Evolutionary conservation across 2,329 filamentous ascomycete genomes (phyloP).

Genomic region (Colletotrichum lupini): DNA sequence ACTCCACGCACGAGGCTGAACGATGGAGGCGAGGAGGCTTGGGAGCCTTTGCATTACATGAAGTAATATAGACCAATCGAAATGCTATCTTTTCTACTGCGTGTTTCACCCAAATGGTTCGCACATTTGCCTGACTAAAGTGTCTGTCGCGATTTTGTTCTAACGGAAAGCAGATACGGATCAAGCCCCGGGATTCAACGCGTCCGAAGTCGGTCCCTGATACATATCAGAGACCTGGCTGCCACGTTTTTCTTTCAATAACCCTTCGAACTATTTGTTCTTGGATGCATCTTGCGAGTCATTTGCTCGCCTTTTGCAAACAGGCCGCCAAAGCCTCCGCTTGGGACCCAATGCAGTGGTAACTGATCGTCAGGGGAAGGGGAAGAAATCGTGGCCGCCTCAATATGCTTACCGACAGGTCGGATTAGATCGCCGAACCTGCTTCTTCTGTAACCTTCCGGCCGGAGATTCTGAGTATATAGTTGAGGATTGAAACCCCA

Average conservation of each 20-base stretch:
- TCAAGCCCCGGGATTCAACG: neutral
- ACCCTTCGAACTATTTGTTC: slow-evolving; percentile 30
- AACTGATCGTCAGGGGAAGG: slow-evolving; percentile 6
- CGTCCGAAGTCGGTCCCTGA: neutral
- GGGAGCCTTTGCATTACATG: neutral
- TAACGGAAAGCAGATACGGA: neutral
- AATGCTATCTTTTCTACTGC: neutral
- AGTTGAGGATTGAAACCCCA: neutral
- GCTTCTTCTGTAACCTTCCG: neutral
- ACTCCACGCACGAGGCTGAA: slow-evolving; percentile 2
- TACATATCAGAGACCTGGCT: slow-evolving; percentile 23
- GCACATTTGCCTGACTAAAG: neutral
- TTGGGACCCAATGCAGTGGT: neutral
- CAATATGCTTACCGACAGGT: neutral
- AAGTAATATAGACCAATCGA: slow-evolving; percentile 16
- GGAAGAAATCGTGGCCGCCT: neutral
- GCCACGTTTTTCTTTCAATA: slow-evolving; percentile 38
- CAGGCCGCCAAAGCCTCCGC: neutral
- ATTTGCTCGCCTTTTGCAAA: neutral
- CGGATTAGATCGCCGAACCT: neutral
- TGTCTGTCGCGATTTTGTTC: neutral
- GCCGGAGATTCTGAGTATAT: neutral
- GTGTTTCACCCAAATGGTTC: slow-evolving; percentile 19
- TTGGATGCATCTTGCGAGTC: slow-evolving; percentile 14
- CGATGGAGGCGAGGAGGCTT: neutral